Conservation (phyloP, 1,284 basidiomycete genomes). For the Cutaneotrichosporon sp. region DNA sequence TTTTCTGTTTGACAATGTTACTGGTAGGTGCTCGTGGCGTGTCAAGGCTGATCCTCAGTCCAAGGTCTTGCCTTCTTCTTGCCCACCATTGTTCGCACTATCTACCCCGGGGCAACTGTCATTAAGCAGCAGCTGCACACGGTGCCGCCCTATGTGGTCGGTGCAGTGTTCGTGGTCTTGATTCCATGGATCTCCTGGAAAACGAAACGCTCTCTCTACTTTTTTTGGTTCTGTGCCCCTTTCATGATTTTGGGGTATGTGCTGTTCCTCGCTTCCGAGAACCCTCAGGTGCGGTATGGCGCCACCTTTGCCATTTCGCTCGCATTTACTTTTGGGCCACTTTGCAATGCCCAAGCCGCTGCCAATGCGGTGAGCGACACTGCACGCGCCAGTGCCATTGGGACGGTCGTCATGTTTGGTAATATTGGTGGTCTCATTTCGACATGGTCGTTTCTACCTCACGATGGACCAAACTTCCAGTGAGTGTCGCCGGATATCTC, state of each 20-base stretch:
- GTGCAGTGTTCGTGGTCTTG: slow-evolving; percentile 28
- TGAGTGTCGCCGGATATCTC: not conserved
- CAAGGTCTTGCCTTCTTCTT: slow-evolving; percentile 32
- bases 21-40: not conserved
- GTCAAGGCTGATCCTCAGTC: not conserved
- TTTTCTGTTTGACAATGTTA: slow-evolving; percentile 46
- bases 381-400: slow-evolving; percentile 11
- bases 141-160: slow-evolving; percentile 43
- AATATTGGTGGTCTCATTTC: slow-evolving; percentile 23
- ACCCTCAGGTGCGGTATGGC: slow-evolving; percentile 10
- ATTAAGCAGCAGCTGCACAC: slow-evolving; percentile 42
- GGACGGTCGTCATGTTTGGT: slow-evolving; percentile 19
- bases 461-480: slow-evolving; percentile 10
- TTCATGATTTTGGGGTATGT: slow-evolving; percentile 37
- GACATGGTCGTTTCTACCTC: slow-evolving; percentile 24
- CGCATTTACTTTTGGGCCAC: slow-evolving; percentile 12
- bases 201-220: slow-evolving; percentile 32
- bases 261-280: slow-evolving; percentile 26
- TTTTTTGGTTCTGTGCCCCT: slow-evolving; percentile 28
- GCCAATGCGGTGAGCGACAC: slow-evolving; percentile 12
- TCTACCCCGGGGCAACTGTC: slow-evolving; percentile 40
- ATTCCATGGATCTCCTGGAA: slow-evolving; percentile 38
- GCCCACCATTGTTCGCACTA: slow-evolving; percentile 26
- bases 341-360: slow-evolving; percentile 11
- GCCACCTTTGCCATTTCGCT: slow-evolving; percentile 12